Evolutionary conservation across 2,329 filamentous ascomycete species (phyloP), one percentile per base, ranked within the genome.

Genomic region (Claviceps spartinae): DNA sequence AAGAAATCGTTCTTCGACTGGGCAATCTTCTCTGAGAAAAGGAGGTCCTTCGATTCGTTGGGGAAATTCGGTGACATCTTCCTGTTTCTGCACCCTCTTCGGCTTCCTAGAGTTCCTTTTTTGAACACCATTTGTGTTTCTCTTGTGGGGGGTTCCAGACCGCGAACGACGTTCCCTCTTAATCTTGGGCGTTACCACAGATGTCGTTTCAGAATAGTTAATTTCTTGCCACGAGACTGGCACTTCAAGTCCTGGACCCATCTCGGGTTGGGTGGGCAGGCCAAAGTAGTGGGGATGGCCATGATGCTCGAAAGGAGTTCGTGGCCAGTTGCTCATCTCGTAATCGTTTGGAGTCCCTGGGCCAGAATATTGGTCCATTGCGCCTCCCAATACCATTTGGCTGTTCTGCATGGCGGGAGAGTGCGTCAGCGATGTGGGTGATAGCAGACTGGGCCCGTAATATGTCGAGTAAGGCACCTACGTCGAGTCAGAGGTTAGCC

Each of bases 371-470:
- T 66, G 62, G 53, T 65, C 63, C 58, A 67, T 64, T 48, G 30
- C 30, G 30, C 30, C 30, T 34, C 30, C 4, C 9, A 34, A 34
- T 34, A 68, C 64, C 57, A 75, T 74, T 51, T 63, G 62, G 49
- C 65, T 66, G 52, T 75, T 71, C 50, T 69, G 66, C 44, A 75
- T 58, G 48, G 71, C 70, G 50, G 75, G 75, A 36, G 75, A 78
- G 30, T 65, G 69, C 52, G 68, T 66, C 47, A 67, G 66, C 47
- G 76, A 77, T n/a, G 71, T 70, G 26, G 76, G 75, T n/a, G 75
- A 77, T 48, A 76, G 63, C 52, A 78, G 65, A 45, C 65, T 67
- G 11, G 30, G 9, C 30, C 30, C 30, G 30, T 34, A 34, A 34
- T 34, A 34, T 11, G 30, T 9, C 30, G 30, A 34, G 30, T 34